Evolutionary conservation across 441 rosid species (phyloP).

Genomic region (Erysimum cheiri): DNA sequence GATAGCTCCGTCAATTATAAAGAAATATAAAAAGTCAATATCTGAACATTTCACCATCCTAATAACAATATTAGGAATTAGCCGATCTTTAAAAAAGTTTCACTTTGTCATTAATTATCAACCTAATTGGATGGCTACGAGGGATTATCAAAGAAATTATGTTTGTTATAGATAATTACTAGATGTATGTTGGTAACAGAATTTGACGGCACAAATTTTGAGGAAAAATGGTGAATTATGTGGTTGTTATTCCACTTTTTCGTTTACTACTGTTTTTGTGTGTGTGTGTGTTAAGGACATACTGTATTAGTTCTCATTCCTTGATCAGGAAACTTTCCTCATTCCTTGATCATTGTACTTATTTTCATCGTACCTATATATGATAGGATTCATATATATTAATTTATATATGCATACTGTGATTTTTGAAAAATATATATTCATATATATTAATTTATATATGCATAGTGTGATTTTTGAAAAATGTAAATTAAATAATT

Average conservation of each 20-base stretch:
- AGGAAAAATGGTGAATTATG: neutral
- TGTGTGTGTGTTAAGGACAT: neutral
- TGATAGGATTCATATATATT: neutral
- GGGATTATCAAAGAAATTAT: neutral
- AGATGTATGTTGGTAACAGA: neutral
- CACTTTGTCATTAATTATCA: neutral
- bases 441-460: no score
- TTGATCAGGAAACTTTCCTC: neutral
- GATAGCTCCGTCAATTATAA: neutral
- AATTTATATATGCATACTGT: no score
- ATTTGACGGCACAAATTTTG: neutral
- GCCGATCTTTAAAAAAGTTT: neutral
- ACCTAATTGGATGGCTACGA: neutral
- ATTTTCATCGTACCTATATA: neutral
- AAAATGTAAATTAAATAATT: neutral
- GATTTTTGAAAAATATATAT: no score
- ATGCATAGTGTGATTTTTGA: neutral
- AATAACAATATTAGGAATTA: neutral
- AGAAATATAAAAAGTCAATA: slow-evolving; percentile 33
- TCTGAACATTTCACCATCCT: slow-evolving; percentile 24
- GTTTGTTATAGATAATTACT: neutral
- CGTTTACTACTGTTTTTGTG: no score
- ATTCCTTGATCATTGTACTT: no score
- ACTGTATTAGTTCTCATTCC: neutral
- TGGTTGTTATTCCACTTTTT: neutral